Evolutionary conservation across 139 green algal genomes (phyloP), one percentile per base, ranked within the genome.

Genomic region (Edaphochlamys debaryana): DNA sequence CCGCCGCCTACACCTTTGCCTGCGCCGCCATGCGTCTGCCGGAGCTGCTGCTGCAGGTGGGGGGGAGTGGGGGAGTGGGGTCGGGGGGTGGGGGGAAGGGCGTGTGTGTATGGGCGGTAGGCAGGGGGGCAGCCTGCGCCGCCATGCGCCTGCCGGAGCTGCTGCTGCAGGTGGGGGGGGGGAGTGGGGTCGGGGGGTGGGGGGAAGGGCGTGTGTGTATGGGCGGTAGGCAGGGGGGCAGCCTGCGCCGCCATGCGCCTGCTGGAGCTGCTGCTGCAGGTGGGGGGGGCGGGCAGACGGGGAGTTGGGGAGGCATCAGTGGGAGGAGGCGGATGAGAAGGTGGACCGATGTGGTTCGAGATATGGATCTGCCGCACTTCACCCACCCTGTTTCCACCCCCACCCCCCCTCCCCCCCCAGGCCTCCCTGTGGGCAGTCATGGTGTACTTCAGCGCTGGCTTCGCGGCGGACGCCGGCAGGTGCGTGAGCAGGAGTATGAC

Each of bases 1-100:
- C 84, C 56, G 93, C 97, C 78, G 96, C 91, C 68, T 85, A 92
- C n/a, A n/a, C n/a, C n/a, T n/a, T n/a, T n/a, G n/a, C n/a, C n/a
- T n/a, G n/a, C n/a, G n/a, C n/a, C n/a, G n/a, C n/a, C n/a, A n/a
- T n/a, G n/a, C n/a, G n/a, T n/a, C n/a, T n/a, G n/a, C n/a, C n/a
- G n/a, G n/a, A n/a, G n/a, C n/a, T n/a, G n/a, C n/a, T n/a, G n/a
- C n/a, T n/a, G n/a, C 50, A 58, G 50, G 50, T 58, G 9, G 8
- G 50, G 50, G 50, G 20, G 48, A 23, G 48, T 54, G 48, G 9
- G 48, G 0, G 42, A 91, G 8, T 90, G 71, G 58, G 79, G n/a
- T n/a, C n/a, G n/a, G n/a, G n/a, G n/a, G 80, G 15, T 96, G 87
- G 62, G 50, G 23, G 50, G 50, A 22, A 25, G 50, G 50, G 50